A percentile compares a stretch with the other conserved stretches of the same genome.
Conservation (phyloP, 768 basidiomycete genomes). For the Serendipita vermifera region DNA sequence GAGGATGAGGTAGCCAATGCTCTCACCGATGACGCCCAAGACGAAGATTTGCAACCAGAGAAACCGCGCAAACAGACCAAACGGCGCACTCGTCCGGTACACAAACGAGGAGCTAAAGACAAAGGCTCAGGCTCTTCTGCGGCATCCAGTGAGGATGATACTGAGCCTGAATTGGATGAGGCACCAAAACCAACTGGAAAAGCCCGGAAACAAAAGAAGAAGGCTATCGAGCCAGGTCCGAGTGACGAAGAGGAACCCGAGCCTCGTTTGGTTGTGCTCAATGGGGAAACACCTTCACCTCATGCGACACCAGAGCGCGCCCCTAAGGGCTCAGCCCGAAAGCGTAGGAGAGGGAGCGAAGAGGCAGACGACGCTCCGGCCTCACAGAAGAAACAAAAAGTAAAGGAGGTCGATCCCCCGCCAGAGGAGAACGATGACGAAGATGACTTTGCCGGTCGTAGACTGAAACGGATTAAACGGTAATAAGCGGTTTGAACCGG, state of each 20-base stretch:
- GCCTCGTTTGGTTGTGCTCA: neutral
- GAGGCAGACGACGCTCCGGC: neutral
- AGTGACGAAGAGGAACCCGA: slow-evolving; percentile 4
- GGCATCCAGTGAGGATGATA: neutral
- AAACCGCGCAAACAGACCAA: neutral
- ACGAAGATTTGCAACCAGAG: neutral
- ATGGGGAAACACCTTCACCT: neutral
- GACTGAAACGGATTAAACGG: slow-evolving; percentile 3
- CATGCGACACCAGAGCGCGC: neutral
- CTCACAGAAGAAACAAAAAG: neutral
- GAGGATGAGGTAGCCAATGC: slow-evolving; percentile 4
- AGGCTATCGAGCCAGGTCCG: neutral
- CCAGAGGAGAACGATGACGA: neutral
- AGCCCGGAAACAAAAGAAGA: neutral
- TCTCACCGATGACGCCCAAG: neutral
- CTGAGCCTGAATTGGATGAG: no score
- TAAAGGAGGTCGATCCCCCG: neutral
- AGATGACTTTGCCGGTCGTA: neutral
- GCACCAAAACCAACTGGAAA: neutral
- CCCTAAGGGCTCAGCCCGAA: neutral
- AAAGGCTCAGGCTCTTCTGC: neutral
- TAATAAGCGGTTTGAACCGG: neutral
- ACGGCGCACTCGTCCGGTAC: neutral
- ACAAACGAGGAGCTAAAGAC: neutral
- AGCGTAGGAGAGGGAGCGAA: neutral